These are phyloP conservation scores for Rhizopus arrhizus DNA, from an alignment of 371 early-diverging fungal genomes.

Conservation along the genomic window DNA sequence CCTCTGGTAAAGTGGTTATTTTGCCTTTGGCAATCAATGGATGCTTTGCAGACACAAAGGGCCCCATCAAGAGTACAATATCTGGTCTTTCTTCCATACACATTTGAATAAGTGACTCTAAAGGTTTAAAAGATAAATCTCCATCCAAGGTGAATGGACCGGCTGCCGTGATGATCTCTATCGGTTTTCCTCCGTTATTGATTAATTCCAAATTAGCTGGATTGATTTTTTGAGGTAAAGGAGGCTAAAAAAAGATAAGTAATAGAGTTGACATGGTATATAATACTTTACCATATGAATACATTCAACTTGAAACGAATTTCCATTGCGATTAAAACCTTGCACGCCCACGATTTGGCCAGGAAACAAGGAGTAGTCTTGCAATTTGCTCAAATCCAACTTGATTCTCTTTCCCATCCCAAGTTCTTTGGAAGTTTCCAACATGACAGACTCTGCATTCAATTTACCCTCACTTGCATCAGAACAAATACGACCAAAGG, in stretches of 20 bases:
- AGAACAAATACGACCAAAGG: slow-evolving; percentile 75
- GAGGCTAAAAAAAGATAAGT: slow-evolving; percentile 27
- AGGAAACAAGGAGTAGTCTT: slow-evolving; percentile 68
- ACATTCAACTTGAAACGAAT: slow-evolving; percentile 26
- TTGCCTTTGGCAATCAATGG: slow-evolving; percentile 62
- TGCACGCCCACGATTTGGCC: slow-evolving; percentile 67
- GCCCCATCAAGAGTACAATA: slow-evolving; percentile 81
- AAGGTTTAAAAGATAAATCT: slow-evolving; percentile 77
- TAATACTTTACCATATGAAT: slow-evolving; percentile 26
- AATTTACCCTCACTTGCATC: slow-evolving; percentile 66
- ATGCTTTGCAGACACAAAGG: slow-evolving; percentile 79
- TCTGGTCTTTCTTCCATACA: slow-evolving; percentile 70
- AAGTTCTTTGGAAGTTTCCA: slow-evolving; percentile 76
- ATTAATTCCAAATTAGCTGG: slow-evolving; percentile 26
- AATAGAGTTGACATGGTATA: not conserved
- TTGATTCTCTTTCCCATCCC: slow-evolving; percentile 75
- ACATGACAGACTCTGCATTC: slow-evolving; percentile 67
- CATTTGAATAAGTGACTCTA: slow-evolving; percentile 68
- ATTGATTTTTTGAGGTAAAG: slow-evolving; percentile 33
- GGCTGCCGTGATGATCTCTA: slow-evolving; percentile 71
- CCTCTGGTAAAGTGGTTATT: slow-evolving; percentile 60
- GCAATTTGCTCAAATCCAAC: slow-evolving; percentile 57
- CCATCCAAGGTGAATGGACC: slow-evolving; percentile 86
- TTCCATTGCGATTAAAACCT: slow-evolving; percentile 41
- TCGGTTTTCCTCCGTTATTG: slow-evolving; percentile 42